phyloP scores from a whole-genome alignment of 148 eudicot species.

The Nepenthes mirabilis region DNA sequence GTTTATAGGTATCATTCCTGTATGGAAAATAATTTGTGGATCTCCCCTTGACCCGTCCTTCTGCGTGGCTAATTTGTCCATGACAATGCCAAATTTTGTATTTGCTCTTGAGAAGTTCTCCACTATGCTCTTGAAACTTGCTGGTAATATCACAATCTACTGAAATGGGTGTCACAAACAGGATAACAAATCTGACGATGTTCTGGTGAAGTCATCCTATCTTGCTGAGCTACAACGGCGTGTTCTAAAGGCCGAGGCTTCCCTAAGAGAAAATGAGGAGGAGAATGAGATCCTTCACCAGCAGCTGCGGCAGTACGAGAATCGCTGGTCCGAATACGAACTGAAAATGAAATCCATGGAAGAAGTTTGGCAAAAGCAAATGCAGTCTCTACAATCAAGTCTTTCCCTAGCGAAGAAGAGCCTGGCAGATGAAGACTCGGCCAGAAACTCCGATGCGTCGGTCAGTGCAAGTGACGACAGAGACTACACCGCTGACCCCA shows the following conservation, averaged over 20 bases:
- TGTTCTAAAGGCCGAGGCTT: constrained; percentile 76
- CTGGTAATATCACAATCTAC: not conserved
- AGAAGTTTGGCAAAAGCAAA: constrained; percentile 95
- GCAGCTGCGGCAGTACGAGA: constrained; percentile 77
- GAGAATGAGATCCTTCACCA: constrained; percentile 85
- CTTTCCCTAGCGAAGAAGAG: constrained; percentile 83
- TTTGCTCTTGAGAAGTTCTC: too few relatives aligned
- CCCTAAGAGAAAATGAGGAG: constrained; percentile 73
- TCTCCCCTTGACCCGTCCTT: too few relatives aligned
- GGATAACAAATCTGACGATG: constrained; percentile 65
- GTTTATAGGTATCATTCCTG: too few relatives aligned
- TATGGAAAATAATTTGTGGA: too few relatives aligned
- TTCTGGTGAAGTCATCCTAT: constrained; percentile 69
- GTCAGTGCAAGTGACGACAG: constrained; percentile 39
- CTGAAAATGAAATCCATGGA: constrained; percentile 98
- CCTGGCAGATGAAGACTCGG: constrained; percentile 62
- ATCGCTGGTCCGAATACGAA: constrained; percentile 90
- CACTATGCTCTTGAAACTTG: too few relatives aligned
- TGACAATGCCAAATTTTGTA: too few relatives aligned
- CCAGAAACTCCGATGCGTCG: constrained; percentile 61
- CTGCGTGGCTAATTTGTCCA: too few relatives aligned
- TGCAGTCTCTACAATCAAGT: constrained; percentile 94
- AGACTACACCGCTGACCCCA: constrained; percentile 34
- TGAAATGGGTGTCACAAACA: constrained; percentile 10
- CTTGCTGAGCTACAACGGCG: constrained; percentile 90